Conservation (phyloP, 306 rosid genomes). For the Benincasa hispida region DNA sequence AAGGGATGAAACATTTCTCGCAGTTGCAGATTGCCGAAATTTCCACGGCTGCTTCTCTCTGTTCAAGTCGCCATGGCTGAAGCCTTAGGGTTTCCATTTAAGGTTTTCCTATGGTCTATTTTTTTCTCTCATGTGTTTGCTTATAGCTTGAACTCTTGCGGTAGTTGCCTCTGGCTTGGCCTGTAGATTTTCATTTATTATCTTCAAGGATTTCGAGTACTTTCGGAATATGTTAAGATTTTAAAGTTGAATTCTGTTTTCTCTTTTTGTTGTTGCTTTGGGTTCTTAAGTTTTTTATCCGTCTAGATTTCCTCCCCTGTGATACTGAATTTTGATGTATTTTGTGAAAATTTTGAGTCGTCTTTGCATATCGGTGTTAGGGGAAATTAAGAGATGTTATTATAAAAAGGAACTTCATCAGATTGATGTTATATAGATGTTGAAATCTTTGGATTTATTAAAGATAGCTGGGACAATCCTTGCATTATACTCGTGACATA, state of each 20-base stretch:
- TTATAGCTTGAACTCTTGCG: not conserved
- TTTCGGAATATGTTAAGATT: not conserved
- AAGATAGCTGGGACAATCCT: not conserved
- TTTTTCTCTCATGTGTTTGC: not conserved
- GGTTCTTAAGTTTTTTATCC: not conserved
- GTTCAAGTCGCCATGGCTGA: not conserved
- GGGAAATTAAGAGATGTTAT: not conserved
- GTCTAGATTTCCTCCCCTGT: not conserved
- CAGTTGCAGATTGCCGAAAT: not conserved
- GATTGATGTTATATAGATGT: not conserved
- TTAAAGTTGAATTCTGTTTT: not conserved
- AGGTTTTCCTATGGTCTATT: not conserved
- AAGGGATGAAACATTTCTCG: not conserved
- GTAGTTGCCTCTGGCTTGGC: not conserved
- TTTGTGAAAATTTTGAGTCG: not conserved
- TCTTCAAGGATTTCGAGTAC: not conserved
- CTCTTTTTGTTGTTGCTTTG: not conserved
- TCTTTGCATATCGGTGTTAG: not conserved
- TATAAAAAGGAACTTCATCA: not conserved
- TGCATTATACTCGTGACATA: not conserved
- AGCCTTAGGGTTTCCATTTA: conserved; percentile 6
- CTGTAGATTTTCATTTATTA: not conserved
- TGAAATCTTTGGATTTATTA: not conserved
- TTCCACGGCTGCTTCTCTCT: not conserved
- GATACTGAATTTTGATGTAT: not conserved